These are phyloP conservation scores for Botrytis squamosa DNA, from an alignment of 2,329 filamentous ascomycete species.

Conservation along the genomic window DNA sequence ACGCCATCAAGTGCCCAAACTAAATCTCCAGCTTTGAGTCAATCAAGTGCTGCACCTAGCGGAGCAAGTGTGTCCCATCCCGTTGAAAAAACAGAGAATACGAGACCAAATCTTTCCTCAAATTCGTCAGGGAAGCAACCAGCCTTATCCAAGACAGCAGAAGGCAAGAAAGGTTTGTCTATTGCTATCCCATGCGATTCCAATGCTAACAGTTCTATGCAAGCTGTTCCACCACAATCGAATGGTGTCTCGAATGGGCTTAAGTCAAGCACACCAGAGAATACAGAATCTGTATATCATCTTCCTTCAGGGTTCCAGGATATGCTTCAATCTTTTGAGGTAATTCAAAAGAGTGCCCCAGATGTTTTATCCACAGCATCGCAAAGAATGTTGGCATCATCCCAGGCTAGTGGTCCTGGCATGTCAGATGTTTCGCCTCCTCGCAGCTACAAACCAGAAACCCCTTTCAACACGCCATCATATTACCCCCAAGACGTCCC, in stretches of 20 bases:
- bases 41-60: slow-evolving; percentile 44
- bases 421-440: slow-evolving; percentile 75
- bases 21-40: slow-evolving; percentile 52
- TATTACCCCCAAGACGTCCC: slow-evolving; percentile 94
- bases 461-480: slow-evolving; percentile 72
- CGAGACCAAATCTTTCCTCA: slow-evolving; percentile 31
- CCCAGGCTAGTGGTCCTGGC: slow-evolving; percentile 72
- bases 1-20: slow-evolving; percentile 42
- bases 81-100: slow-evolving; percentile 46
- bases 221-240: slow-evolving; percentile 29
- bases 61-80: slow-evolving; percentile 47
- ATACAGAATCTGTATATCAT: slow-evolving; percentile 82
- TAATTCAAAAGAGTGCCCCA: slow-evolving; percentile 52
- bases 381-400: slow-evolving; percentile 72
- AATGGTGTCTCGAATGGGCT: slow-evolving; percentile 51
- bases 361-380: slow-evolving; percentile 55
- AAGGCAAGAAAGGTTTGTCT: slow-evolving; percentile 47
- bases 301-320: slow-evolving; percentile 86
- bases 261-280: slow-evolving; percentile 42
- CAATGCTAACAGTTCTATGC: slow-evolving; percentile 25
- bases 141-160: slow-evolving; percentile 44
- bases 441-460: slow-evolving; percentile 78
- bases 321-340: slow-evolving; percentile 85
- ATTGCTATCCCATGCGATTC: slow-evolving; percentile 20
- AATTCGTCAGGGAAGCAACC: slow-evolving; percentile 37